Evolutionary conservation across 495 filamentous ascomycete genomes (phyloP), one percentile per base, ranked within the genome.

Genomic region (Cladorrhinum samala): DNA sequence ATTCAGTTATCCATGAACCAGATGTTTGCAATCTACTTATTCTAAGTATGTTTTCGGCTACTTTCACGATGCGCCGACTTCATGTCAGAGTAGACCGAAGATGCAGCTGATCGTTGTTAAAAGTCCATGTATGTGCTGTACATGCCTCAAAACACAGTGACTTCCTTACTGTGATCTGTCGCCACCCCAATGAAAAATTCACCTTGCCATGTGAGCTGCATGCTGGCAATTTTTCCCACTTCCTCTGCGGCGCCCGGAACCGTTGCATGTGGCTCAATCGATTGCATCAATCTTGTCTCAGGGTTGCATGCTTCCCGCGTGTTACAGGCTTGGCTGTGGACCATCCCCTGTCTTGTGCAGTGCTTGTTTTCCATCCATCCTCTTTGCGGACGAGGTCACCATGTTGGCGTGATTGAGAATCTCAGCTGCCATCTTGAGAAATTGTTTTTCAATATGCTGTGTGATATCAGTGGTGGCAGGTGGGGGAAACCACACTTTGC

Each of bases 191-290:
- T 36, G 36, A 52, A 61, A 60, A 60, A 49, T 55, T 57, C 58
- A 42, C 58, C 48, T 59, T 48, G 53, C 55, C 66, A 63, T 67
- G 64, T 65, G 62, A 63, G 55, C 60, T 58, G 49, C 49, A 53
- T 54, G 51, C 37, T 47, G 14, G 17, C 43, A 39, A 23, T 21
- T 48, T 19, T 38, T 45, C 48, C 54, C 50, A 33, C 14, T n/a
- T 23, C 21, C 45, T 19, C 42, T 14, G 19, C 42, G 20, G n/a
- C n/a, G n/a, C n/a, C 23, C 18, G 24, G 17, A 47, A 23, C 45
- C 45, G 45, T 47, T 47, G 45, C 1, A 8, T 20, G 25, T 56
- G 59, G 53, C 48, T 52, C 43, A 25, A 49, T 47, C 14, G 24
- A 7, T 27, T 30, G 21, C n/a, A n/a, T n/a, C n/a, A n/a, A n/a